A percentile compares a stretch with the other conserved stretches of the same genome.
Conservation (phyloP, 2,329 filamentous ascomycete species). For the Sporothrix inflata region DNA sequence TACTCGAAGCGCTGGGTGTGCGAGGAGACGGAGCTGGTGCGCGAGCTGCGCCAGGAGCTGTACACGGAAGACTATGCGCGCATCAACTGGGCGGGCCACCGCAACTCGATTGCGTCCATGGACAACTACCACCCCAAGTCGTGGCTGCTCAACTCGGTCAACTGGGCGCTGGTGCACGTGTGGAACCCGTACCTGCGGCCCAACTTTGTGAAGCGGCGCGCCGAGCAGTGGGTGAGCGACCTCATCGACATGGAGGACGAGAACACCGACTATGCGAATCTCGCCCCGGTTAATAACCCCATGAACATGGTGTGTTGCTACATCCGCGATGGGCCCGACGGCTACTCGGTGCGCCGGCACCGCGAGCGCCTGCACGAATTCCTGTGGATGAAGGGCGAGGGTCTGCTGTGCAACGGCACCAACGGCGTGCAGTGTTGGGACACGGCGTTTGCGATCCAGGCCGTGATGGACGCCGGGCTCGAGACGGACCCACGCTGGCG, state of each 20-base stretch:
- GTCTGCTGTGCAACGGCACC: conserved; percentile 93
- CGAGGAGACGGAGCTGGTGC: conserved; percentile 73
- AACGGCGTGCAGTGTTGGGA: conserved; percentile 99
- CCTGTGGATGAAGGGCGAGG: conserved; percentile 88
- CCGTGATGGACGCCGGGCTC: conserved; percentile 76
- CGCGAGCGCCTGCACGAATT: conserved; percentile 82
- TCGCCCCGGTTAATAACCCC: conserved; percentile 86
- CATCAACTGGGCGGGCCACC: conserved; percentile 76
- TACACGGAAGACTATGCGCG: conserved; percentile 77
- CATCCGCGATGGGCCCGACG: conserved; percentile 77
- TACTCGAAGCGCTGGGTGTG: conserved; percentile 83
- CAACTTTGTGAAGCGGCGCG: conserved; percentile 65
- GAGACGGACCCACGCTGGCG: conserved; percentile 76
- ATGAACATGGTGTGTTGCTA: conserved; percentile 91
- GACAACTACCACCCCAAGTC: conserved; percentile 96
- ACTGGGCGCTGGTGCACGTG: conserved; percentile 76
- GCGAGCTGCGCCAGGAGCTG: conserved; percentile 75
- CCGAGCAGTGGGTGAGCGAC: conserved; percentile 80
- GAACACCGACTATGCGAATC: conserved; percentile 83
- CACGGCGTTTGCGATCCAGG: conserved; percentile 86
- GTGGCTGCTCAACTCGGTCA: conserved; percentile 76
- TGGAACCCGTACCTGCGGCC: conserved; percentile 79
- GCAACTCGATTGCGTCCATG: conserved; percentile 76
- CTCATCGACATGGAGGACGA: conserved; percentile 88
- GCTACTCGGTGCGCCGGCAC: conserved; percentile 73